Percentiles rank a stretch among this genome's conserved stretches.
phyloP scores from a whole-genome alignment of 345 rosid genomes.

The Heritiera fomes region DNA sequence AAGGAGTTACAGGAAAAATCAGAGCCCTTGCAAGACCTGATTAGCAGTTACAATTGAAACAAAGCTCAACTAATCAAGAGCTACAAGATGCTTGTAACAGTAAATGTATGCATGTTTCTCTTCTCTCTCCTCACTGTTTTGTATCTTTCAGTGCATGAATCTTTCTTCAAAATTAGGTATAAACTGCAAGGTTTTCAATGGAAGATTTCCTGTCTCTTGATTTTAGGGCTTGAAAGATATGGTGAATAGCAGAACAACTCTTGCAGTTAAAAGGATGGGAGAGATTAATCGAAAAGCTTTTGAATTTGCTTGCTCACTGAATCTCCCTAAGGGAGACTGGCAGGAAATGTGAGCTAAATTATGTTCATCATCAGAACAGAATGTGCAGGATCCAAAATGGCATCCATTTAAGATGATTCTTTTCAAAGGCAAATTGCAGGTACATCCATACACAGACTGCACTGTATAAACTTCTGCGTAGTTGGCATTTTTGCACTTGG shows the following conservation, averaged over 20 bases:
- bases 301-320: slow-evolving; percentile 15
- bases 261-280: slow-evolving; percentile 35
- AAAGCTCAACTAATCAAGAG: slow-evolving; percentile 26
- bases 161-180: too few species aligned
- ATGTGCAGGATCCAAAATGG: slow-evolving; percentile 28
- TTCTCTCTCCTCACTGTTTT: not conserved
- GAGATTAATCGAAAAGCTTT: slow-evolving; percentile 31
- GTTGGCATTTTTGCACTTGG: too few species aligned
- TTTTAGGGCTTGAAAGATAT: slow-evolving; percentile 31
- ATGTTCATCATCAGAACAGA: slow-evolving; percentile 29
- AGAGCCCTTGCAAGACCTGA: slow-evolving; percentile 20
- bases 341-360: slow-evolving; percentile 18
- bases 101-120: slow-evolving; percentile 20
- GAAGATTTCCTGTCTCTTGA: not conserved
- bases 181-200: not conserved
- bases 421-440: slow-evolving; percentile 20
- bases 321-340: slow-evolving; percentile 21
- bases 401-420: slow-evolving; percentile 25
- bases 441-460: not conserved
- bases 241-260: slow-evolving; percentile 15
- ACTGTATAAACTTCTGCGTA: not conserved
- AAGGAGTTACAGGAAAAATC: slow-evolving; percentile 29
- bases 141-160: not conserved
- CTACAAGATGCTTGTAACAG: slow-evolving; percentile 35
- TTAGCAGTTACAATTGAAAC: slow-evolving; percentile 21